Base-by-base conservation (phyloP, 306 rosid species). In the Castanopsis chinensis region DNA sequence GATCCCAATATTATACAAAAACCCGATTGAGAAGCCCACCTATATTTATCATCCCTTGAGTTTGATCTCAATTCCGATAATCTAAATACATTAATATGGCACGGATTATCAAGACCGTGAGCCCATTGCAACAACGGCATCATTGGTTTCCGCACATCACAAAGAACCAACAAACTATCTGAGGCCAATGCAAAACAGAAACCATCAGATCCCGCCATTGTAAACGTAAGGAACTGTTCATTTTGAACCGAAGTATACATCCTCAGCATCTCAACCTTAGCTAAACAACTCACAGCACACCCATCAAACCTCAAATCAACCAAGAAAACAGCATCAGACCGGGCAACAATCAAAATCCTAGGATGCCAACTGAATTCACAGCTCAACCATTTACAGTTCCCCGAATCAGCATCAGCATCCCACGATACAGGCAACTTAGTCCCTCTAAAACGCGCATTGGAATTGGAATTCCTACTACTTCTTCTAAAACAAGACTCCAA, bases 301-400 rank as follows among this genome's bases (percentile, higher is more conserved):
- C 86, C 82, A 35, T 69, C 72, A 3, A 54, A 70, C 55, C 91
- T 85, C 37, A 89, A 83, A 81, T 92, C 96, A 78, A 92, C 89
- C 65, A 90, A 80, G 81, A 89, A 92, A 69, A 92, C 74, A 1
- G 87, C 91, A 77, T 90, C 90, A 6, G 89, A 86, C n/a, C 85
- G 75, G 0, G 91, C 90, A 69, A 90, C 84, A 18, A 92, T 82
- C 75, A 92, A 79, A 79, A 88, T 71, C 81, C 91, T 83, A 0
- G 89, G 91, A 78, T 89, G 86, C 93, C 93, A 92, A 84, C 93
- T 88, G 71, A 92, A 90, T 33, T 90, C 96, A 85, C 91, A 90
- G 72, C 90, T 79, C 76, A 90, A 33, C 97, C 97, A 90, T 59
- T 55, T 86, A 43, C 12, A 69, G 23, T 77, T 74, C 43, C 78